A percentile compares a stretch with the other conserved stretches of the same genome.
These are phyloP conservation scores for Leccinum pallidistipes DNA, from an alignment of 1,284 basidiomycete species.

Conservation along the genomic window DNA sequence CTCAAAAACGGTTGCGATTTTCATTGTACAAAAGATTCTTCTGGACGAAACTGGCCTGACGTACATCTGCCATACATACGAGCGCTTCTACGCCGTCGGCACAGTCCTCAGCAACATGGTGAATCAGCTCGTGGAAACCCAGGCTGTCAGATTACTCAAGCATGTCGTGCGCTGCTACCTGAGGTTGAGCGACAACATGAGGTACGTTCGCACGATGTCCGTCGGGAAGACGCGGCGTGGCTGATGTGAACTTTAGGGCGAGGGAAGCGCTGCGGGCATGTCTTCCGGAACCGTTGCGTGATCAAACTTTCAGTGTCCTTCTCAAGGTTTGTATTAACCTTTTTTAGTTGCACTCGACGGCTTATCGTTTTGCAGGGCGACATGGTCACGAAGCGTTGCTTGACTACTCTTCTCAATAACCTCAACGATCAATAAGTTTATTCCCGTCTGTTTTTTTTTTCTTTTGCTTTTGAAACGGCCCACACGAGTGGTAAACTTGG, in stretches of 20 bases:
- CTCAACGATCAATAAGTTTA: conserved; percentile 60
- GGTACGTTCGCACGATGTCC: conserved; percentile 51
- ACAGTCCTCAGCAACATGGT: conserved; percentile 99
- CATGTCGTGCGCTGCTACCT: conserved; percentile 99
- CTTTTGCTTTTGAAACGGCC: conserved; percentile 19
- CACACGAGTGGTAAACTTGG: conserved; percentile 29
- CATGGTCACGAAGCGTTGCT: conserved; percentile 94
- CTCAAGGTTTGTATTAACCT: conserved; percentile 64
- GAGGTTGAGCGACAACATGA: conserved; percentile 92
- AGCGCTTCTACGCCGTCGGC: conserved; percentile 98
- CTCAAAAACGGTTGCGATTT: conserved; percentile 99
- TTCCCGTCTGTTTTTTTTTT: conserved; percentile 2
- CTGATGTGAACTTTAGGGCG: conserved; percentile 55
- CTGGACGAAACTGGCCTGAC: conserved; percentile 97
- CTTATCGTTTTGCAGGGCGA: conserved; percentile 64
- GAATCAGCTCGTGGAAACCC: conserved; percentile 92
- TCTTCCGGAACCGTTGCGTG: conserved; percentile 93
- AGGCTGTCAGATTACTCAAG: conserved; percentile 95
- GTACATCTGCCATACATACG: conserved; percentile 99
- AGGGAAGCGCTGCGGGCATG: conserved; percentile 95
- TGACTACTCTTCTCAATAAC: conserved; percentile 94
- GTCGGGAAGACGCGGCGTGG: conserved; percentile 2
- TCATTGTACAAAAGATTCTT: conserved; percentile 99
- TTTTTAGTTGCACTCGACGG: neutral
- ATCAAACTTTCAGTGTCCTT: conserved; percentile 90